Evolutionary conservation across 331 rosid species (phyloP), one percentile per base, ranked within the genome.

Genomic region (Quercus phellos): DNA sequence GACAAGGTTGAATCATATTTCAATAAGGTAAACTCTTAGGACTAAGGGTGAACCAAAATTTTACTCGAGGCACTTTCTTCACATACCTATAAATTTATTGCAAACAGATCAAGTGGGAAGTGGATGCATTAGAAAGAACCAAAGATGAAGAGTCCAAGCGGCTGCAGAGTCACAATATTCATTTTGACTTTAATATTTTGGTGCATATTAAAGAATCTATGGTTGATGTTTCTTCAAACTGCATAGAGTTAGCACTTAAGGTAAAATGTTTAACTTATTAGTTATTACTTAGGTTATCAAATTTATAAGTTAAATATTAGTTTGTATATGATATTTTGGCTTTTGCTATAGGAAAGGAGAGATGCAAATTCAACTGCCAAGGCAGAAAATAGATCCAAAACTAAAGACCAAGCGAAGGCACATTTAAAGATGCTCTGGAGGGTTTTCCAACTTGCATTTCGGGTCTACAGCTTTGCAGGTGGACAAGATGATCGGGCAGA

Each of bases 401-500:
- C 50, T n/a, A 73, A 72, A 84, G 72, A 58, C 5, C 55, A 60
- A 51, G 42, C 50, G 74, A 77, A 67, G 73, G 59, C 29, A 35
- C 75, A 68, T 30, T 30, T 51, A 53, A 74, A 60, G 64, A 54
- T 84, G 85, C 88, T 80, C 17, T 84, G 88, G 88, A 80, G 71
- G 67, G 80, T 83, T 6, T 84, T 84, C 78, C 85, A 84, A 77
- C 71, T 84, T 43, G 88, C 88, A 70, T 84, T 80, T 80, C 82
- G 88, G 34, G 83, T 84, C 75, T 84, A 80, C 51, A 77, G 78
- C 80, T 84, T 84, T 55, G 85, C 88, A 10, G 88, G 88, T 11
- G 88, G 88, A 68, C 88, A 84, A 80, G 88, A 84, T 77, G 88
- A 84, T 64, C 69, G 88, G 34, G 88, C 88, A 7, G 88, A 80